Evolutionary conservation across 495 filamentous ascomycete species (phyloP).

Genomic region (Penicillium longicatenatum): DNA sequence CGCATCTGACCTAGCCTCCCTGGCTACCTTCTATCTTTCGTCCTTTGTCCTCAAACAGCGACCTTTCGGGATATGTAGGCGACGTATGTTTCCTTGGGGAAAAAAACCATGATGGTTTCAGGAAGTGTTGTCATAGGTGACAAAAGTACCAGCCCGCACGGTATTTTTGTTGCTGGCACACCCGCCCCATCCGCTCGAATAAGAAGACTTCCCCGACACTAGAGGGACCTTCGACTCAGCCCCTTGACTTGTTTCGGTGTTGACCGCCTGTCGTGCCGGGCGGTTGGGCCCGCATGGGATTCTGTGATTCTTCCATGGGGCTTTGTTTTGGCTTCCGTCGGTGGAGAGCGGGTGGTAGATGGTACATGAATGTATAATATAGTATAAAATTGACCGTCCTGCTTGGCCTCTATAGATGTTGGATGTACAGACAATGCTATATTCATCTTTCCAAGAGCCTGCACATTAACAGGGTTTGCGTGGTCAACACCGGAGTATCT

Average conservation of each 20-base stretch:
- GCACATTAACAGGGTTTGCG: background rate
- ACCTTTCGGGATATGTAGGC: background rate
- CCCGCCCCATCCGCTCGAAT: conserved; percentile 7
- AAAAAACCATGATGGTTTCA: background rate
- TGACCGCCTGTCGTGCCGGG: conserved; percentile 3
- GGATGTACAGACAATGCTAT: background rate
- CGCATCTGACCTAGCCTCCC: background rate
- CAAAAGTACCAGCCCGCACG: conserved; percentile 7
- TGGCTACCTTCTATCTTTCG: background rate
- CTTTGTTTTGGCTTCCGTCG: background rate
- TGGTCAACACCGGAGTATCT: background rate
- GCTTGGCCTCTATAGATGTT: background rate
- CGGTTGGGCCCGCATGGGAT: background rate
- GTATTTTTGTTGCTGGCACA: background rate
- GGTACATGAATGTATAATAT: background rate
- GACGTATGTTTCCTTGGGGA: background rate
- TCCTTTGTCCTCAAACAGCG: background rate
- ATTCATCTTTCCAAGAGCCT: too few species aligned
- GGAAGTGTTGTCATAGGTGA: background rate
- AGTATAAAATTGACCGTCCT: background rate
- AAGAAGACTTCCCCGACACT: background rate
- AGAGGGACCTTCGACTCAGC: background rate
- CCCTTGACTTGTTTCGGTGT: conserved; percentile 5
- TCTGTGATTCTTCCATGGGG: background rate
- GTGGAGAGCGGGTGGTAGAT: background rate